Evolutionary conservation across 2,329 filamentous ascomycete genomes (phyloP), one percentile per base, ranked within the genome.

Genomic region (Trichoderma sp.): DNA sequence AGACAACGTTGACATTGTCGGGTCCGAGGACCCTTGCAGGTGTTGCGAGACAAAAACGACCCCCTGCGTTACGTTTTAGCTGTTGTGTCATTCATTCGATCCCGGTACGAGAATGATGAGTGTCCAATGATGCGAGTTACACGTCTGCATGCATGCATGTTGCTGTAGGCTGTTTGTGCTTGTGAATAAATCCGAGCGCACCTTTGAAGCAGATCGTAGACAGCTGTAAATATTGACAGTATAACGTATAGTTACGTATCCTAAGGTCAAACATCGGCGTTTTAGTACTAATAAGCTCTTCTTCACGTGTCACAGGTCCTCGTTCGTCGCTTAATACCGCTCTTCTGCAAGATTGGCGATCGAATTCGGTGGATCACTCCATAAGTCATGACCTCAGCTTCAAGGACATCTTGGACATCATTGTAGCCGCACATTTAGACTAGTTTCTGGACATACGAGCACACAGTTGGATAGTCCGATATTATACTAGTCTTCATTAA

Each of bases 1-100:
- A 63, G 31, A 68, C 35, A 64, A 18, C 50, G n/a, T 33, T 69
- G 41, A 56, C 38, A 75, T 24, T 71, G 66, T 60, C 41, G 66
- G 18, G 63, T 41, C 27, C 1, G 38, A 41, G 31, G 16, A 38
- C 63, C 63, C 71, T 60, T 75, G 72, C 65, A 60, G 29, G 21
- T 9, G 38, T 0, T 31, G 27, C 29, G 12, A 56, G 21, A 50
- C 27, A 71, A 71, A 45, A 18, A 7, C n/a, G 16, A 14, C 2
- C 50, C 71, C 71, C 45, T 74, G 63, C 63, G 6, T 33, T 16
- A 24, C 3, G 1, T 21, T 27, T 21, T 56, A 6, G 6, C 8
- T 12, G 11, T 7, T 2, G 18, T 21, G 21, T 2, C 21, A 21
- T 21, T 11, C 18, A 8, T 18, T 16, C 16, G 50, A 60, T 18